phyloP scores from a whole-genome alignment of 2,329 filamentous ascomycete genomes.

The Stachybotrys chartarum region DNA sequence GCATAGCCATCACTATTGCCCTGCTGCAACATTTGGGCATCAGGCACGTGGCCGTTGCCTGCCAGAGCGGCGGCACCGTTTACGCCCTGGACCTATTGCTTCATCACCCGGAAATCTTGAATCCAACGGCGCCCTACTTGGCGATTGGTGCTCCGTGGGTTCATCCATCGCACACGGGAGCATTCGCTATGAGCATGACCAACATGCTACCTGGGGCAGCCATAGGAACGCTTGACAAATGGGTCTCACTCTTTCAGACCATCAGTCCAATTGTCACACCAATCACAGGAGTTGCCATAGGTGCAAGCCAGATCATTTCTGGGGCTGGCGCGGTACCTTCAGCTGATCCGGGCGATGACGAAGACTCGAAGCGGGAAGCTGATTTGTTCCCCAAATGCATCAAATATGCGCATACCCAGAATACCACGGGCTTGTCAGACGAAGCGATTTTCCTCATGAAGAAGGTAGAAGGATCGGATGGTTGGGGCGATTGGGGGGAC shows the following conservation, averaged over 20 bases:
- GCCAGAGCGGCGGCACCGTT: slow-evolving; percentile 22
- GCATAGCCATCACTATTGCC: slow-evolving; percentile 17
- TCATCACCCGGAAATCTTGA: slow-evolving; percentile 18
- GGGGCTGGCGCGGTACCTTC: background rate
- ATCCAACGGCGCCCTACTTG: slow-evolving; percentile 14
- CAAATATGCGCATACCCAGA: slow-evolving; percentile 14
- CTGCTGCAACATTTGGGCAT: slow-evolving; percentile 25
- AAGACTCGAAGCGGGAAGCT: slow-evolving; percentile 11
- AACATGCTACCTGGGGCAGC: slow-evolving; percentile 11
- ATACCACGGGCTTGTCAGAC: slow-evolving; percentile 15
- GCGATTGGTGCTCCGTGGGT: slow-evolving; percentile 24
- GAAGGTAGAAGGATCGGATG: slow-evolving; percentile 7
- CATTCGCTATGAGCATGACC: slow-evolving; percentile 10
- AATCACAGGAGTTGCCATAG: slow-evolving; percentile 5
- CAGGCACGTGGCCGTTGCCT: slow-evolving; percentile 16
- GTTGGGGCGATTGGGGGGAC: slow-evolving; percentile 22
- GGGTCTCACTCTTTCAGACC: slow-evolving; percentile 12
- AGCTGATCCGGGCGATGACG: background rate
- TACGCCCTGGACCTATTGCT: slow-evolving; percentile 22
- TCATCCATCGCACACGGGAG: slow-evolving; percentile 15
- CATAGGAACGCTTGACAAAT: slow-evolving; percentile 11
- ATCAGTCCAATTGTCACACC: slow-evolving; percentile 8
- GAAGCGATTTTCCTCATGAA: slow-evolving; percentile 21
- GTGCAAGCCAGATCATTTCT: slow-evolving; percentile 1
- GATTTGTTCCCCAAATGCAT: slow-evolving; percentile 9